Base-by-base conservation (phyloP, 139 green algal genomes). In the Marvania coccoides region DNA sequence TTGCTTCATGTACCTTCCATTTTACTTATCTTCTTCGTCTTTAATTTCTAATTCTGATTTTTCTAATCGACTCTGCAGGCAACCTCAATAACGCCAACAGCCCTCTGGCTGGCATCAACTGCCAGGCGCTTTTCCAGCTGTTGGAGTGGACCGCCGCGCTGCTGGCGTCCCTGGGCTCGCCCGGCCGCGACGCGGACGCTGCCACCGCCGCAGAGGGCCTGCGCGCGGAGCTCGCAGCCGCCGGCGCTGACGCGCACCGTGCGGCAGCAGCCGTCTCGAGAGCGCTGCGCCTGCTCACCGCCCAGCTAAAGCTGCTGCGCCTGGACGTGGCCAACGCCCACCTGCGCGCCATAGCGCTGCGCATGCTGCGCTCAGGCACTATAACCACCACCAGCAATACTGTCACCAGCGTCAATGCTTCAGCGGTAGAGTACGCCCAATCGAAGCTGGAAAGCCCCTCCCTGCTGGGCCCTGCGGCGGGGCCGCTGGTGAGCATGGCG, bases 241-340 rank as follows among this genome's bases (percentile, higher is more conserved):
- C 59, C 2, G 58, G 45, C 36, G 63, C 15, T 9, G 59, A 26
- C n/a, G 58, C 42, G 31, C 13, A n/a, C 24, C 1, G 29, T 5
- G 28, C 31, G 2, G 46, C 34, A 10, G 54, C 34, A 19, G 31
- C 77, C 15, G 63, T 85, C 13, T 56, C 57, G 5, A 47, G 69
- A 29, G 80, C 79, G 14, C 65, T 93, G 48, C 64, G 83, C 24
- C 63, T 92, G 66, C 69, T 90, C 31, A 57, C 72, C 31, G 79
- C 78, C 5, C 85, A 91, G 72, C 69, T 93, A 23, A 85, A 83
- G 71, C 63, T 92, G 57, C 68, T 94, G 30, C 82, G 84, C 48
- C 54, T 94, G 62, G 89, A 96, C 58, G 67, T 80, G 2, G 89
- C 89, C 36, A 95, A 96, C 64, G 67, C 53, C 23, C 59, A 46